Base-by-base conservation (phyloP, 2,329 filamentous ascomycete genomes). In the Clonostachys solani region DNA sequence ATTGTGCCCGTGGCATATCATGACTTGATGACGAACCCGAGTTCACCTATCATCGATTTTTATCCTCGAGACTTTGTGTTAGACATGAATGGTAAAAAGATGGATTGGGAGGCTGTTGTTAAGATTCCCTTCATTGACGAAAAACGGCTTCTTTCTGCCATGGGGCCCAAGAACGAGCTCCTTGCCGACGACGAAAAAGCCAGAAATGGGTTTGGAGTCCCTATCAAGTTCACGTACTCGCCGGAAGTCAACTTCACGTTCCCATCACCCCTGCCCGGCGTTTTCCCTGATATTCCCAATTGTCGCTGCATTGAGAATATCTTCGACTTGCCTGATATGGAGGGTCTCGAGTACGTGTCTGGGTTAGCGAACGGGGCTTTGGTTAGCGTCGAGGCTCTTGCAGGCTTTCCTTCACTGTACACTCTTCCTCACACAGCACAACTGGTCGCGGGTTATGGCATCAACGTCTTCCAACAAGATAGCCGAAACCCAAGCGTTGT, bases 11-110 rank as follows among this genome's bases (percentile, higher is more conserved):
- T 71, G 35, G 83, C 91, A 5, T 97, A 95, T 66, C 89, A 94
- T 67, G 83, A 89, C 23, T 75, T 99, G 43, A 99, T 99, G 94
- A 96, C 90, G 2, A 88, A 88, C 47, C 78, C 86, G 3, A 81
- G 87, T 15, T 97, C 92, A 15, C 91, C 94, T 3, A 99, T 99
- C 63, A 87, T 96, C 60, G 94, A 99, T 63, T 99, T 99, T 64
- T 99, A 99, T 60, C 94, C 94, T 3, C 82, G 92, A 57, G 94
- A 99, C 58, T 99, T 99, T 60, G 90, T 95, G 54, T 77, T 99
- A 38, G 95, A 99, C 63, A 97, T 99, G 94, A 97, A 99, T 58
- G 95, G 94, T 50, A 99, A 99, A 74, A 99, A 96, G 72, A 95
- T 96, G 87, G 95, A 99, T 53, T 99, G 94, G 94, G 94, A 99